Evolutionary conservation across 257 asterid species (phyloP), one percentile per base, ranked within the genome.

Genomic region (Fraxinus americana): DNA sequence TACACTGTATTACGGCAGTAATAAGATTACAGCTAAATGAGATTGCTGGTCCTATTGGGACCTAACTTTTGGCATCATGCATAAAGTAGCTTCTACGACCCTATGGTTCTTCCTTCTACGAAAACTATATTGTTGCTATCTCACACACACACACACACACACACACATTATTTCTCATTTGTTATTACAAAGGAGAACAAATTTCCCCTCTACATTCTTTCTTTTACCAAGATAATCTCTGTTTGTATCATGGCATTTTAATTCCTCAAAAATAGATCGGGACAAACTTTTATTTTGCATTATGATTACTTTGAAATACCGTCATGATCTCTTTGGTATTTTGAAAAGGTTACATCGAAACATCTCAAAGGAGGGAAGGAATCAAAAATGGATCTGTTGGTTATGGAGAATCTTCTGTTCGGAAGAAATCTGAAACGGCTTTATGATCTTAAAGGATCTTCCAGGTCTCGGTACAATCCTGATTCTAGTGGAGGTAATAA

Each of bases 331-430:
- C 35, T 70, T 67, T 84, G 52, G 70, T 80, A 32, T 75, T 77
- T 67, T 73, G 68, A 71, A 80, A 88, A 95, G 99, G 96, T 95
- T 63, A 85, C 90, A 1, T 82, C 96, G 2, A 95, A 89, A 79
- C 96, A 91, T 83, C 78, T 88, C 12, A 95, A 90, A 86, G 97
- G 99, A 75, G 99, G 98, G 76, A 95, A 88, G 86, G 99, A 93
- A 75, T 84, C 91, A 11, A 93, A 95, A 88, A 95, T 91, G 97
- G 99, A 95, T 79, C 84, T 95, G 76, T 85, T 95, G 70, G 96
- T 95, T 45, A 95, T 95, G 98, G 99, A 95, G 90, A 95, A 95
- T 85, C 94, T 95, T 82, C 94, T 95, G 61, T 95, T 93, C 29
- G 89, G 92, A 59, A 91, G 99, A 82, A 93, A 91, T 41, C 68